Conservation (phyloP, 2,329 filamentous ascomycete species). For the Pochonia chlamydosporia region DNA sequence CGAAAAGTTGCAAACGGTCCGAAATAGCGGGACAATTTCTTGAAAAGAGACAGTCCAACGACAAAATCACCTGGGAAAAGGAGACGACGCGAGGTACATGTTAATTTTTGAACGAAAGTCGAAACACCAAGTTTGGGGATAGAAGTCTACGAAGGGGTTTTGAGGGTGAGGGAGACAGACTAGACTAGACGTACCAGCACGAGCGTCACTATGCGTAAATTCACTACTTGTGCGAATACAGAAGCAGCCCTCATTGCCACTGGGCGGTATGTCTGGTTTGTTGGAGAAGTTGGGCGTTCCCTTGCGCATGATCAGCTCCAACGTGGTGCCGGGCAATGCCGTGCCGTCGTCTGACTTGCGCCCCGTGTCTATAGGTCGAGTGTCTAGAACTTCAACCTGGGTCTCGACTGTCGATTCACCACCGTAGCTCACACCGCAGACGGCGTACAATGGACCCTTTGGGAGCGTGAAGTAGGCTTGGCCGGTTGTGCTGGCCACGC, state of each 20-base stretch:
- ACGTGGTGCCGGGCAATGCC: background rate
- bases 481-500: background rate
- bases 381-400: background rate
- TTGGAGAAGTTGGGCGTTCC: background rate
- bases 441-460: background rate
- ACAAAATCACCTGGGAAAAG: background rate
- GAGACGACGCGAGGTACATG: background rate
- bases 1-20: background rate
- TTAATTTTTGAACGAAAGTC: background rate
- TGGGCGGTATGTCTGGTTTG: background rate
- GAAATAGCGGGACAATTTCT: background rate
- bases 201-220: background rate
- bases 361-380: background rate
- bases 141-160: no score
- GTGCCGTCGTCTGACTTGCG: background rate
- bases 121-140: no score
- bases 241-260: background rate
- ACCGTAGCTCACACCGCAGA: background rate
- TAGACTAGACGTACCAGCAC: background rate
- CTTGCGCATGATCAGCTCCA: background rate
- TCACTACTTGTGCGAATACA: background rate
- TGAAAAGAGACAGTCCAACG: background rate
- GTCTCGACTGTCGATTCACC: background rate
- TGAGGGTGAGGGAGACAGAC: no score
- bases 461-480: background rate